Percentiles rank a stretch among this genome's conserved stretches.
Conservation (phyloP, 768 basidiomycete species). For the Tricholoma furcatifolium region DNA sequence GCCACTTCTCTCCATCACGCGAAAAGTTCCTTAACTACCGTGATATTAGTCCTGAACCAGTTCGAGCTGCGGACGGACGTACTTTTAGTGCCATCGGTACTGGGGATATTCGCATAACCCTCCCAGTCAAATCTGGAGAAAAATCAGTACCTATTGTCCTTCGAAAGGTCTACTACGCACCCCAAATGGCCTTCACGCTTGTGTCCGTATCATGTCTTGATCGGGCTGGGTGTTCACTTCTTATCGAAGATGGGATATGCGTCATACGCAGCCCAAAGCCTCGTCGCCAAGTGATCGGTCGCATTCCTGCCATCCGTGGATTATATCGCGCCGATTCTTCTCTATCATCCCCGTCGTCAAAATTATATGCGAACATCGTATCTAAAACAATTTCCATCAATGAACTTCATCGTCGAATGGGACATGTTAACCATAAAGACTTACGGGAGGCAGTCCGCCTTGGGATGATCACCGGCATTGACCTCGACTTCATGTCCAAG, state of each 20-base stretch:
- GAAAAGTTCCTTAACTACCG: no score
- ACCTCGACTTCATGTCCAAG: conserved; percentile 22
- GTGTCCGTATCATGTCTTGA: conserved; percentile 24
- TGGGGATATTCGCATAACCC: conserved; percentile 23
- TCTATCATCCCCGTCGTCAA: no score
- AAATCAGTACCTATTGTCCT: conserved; percentile 20
- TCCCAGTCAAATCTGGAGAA: conserved; percentile 23
- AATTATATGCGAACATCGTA: no score
- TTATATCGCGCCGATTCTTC: no score
- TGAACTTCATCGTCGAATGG: conserved; percentile 32
- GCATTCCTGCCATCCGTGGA: no score
- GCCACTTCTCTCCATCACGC: no score
- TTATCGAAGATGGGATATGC: no score
- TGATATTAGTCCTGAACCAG: no score
- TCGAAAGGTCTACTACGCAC: conserved; percentile 24
- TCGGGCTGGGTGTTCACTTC: no score
- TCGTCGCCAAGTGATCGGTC: no score
- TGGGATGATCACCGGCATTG: no score
- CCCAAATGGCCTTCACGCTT: conserved; percentile 26
- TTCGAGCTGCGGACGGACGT: conserved; percentile 9
- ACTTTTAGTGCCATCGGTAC: conserved; percentile 25
- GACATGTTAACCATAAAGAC: conserved; percentile 29
- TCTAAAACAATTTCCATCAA: conserved; percentile 18
- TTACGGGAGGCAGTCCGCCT: conserved; percentile 26
- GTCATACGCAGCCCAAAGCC: no score